Base-by-base conservation (phyloP, 106 monocot genomes). In the Chionographis japonica region DNA sequence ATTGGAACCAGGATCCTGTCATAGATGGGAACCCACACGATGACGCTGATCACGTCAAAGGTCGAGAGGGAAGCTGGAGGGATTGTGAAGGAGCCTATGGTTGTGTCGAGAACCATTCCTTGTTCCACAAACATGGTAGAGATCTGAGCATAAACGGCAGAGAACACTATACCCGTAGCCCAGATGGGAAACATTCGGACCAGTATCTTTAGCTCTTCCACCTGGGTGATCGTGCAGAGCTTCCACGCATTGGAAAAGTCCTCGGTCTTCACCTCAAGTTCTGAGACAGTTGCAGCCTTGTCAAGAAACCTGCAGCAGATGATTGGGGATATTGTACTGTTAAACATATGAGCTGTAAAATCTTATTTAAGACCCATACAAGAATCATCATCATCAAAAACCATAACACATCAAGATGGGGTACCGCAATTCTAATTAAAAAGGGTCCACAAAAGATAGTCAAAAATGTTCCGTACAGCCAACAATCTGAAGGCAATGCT, bases 111-210 rank as follows among this genome's bases (percentile, higher is more conserved):
- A 52, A 72, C 62, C 72, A 72, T 72, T 20, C 72, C 72, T 40
- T 72, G 72, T 40, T 72, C 61, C 8, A 72, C 61, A 52, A 72
- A 72, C 72, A 72, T 71, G 18, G 70, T 60, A 52, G 38, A 61
- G 12, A 66, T 66, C n/a, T 61, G 72, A n/a, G 61, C 50, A 12
- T 62, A 62, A 19, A 62, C 62, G 7, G 72, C 72, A 49, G 60
- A 49, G 50, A 72, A 72, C 9, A 72, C 51, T 7, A 62, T 72
- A 3, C 61, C 36, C 8, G 61, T 38, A 10, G 61, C 52, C 72
- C 72, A 72, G 15, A 62, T 72, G 52, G 72, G 72, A 38, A 72
- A 72, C 72, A 72, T 72, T 10, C 72, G 60, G 17, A 72, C 61
- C 39, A 72, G 37, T 61, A 72, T 72, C 72, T 72, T 72, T 2